phyloP scores from a whole-genome alignment of 2,329 filamentous ascomycete genomes.

The Ophiostoma sp. region DNA sequence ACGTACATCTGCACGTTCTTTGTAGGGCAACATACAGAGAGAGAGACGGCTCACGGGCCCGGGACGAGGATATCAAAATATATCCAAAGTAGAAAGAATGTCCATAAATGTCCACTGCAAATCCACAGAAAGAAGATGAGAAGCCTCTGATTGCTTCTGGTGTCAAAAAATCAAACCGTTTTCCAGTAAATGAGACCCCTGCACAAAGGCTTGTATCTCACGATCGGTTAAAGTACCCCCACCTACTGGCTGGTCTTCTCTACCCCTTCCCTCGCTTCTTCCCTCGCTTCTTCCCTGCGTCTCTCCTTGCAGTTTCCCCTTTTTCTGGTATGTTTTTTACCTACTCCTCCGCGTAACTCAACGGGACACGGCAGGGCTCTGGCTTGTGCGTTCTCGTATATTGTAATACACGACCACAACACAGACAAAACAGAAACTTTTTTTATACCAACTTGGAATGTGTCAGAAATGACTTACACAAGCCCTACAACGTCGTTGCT shows the following conservation, averaged over 20 bases:
- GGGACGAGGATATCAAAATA: background rate
- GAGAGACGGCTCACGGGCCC: background rate
- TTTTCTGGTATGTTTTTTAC: background rate
- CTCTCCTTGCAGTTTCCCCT: background rate
- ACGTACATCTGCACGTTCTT: background rate
- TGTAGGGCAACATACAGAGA: background rate
- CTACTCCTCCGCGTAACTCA: background rate
- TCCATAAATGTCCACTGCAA: background rate
- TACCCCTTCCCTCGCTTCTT: background rate
- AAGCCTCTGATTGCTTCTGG: background rate
- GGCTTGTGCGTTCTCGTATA: conserved; percentile 2
- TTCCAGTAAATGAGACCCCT: background rate
- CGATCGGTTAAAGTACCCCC: background rate
- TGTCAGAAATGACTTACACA: background rate
- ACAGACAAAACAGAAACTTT: background rate
- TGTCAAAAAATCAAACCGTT: background rate
- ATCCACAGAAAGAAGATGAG: background rate
- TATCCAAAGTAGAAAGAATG: background rate
- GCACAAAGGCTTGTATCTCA: background rate
- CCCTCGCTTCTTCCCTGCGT: background rate
- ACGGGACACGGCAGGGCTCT: background rate
- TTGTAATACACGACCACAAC: background rate
- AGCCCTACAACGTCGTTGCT: background rate
- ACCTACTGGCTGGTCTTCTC: background rate
- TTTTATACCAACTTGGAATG: background rate